These are phyloP conservation scores for Cercospora sp. DNA, from an alignment of 2,329 filamentous ascomycete genomes.

Conservation along the genomic window DNA sequence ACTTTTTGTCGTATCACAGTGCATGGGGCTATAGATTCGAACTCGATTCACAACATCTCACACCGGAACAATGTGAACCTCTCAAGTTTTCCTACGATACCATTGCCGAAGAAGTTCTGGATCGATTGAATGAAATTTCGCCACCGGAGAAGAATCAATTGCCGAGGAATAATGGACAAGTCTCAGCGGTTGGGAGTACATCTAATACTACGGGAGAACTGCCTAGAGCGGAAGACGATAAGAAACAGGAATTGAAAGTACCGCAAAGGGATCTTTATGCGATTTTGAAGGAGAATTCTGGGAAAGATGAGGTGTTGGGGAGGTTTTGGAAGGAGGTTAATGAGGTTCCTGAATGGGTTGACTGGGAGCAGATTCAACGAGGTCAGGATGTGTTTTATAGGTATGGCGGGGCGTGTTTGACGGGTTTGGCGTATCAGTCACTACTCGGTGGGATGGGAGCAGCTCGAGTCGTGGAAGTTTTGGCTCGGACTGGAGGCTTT, in stretches of 20 bases:
- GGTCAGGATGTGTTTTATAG: conserved; percentile 78
- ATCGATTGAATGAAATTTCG: conserved; percentile 63
- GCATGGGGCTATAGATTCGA: conserved; percentile 69
- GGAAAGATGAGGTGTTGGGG: conserved; percentile 56
- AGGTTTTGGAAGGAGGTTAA: conserved; percentile 68
- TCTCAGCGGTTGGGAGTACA: not conserved
- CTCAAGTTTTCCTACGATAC: conserved; percentile 68
- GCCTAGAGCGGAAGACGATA: conserved; percentile 15
- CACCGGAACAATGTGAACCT: conserved; percentile 59
- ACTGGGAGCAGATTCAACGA: conserved; percentile 72
- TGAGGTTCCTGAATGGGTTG: conserved; percentile 68
- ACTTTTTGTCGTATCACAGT: conserved; percentile 33
- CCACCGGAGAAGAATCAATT: conserved; percentile 46
- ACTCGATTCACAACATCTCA: conserved; percentile 66
- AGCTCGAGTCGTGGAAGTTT: conserved; percentile 70
- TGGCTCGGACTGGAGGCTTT: conserved; percentile 74
- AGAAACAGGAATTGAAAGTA: conserved; percentile 32
- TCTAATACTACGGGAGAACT: not conserved
- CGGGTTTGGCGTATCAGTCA: conserved; percentile 64
- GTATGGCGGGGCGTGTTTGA: conserved; percentile 68
- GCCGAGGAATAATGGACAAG: conserved; percentile 42
- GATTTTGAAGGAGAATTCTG: conserved; percentile 60
- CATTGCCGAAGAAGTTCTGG: conserved; percentile 65
- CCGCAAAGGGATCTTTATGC: conserved; percentile 61
- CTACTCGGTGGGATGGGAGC: conserved; percentile 71